Percentiles rank a stretch among this genome's conserved stretches.
phyloP scores from a whole-genome alignment of 148 eudicot genomes.

The Rhododendron kiyosumense region DNA sequence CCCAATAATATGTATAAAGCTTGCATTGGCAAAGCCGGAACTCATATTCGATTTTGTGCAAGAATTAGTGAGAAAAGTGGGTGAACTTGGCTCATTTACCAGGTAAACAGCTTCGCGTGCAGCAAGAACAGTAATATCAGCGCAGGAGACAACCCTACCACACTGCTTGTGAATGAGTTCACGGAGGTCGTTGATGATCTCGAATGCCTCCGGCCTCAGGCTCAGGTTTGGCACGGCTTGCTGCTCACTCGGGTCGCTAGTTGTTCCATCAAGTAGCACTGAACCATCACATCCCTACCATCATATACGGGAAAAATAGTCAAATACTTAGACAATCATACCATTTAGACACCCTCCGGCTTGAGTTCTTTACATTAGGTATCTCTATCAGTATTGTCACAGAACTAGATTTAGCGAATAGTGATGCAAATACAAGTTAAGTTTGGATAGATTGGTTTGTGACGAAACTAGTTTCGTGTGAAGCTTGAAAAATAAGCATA shows the following conservation, averaged over 20 bases:
- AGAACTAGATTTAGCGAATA: too few species aligned
- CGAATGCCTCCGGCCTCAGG: slow-evolving; percentile 29
- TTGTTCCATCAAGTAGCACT: slow-evolving; percentile 40
- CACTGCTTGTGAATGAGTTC: slow-evolving; percentile 28
- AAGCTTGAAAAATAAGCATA: not conserved
- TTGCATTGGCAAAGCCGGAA: not conserved
- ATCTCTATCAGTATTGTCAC: too few species aligned
- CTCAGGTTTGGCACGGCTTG: slow-evolving; percentile 34
- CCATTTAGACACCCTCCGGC: not conserved
- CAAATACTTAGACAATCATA: not conserved
- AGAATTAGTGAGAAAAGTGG: not conserved
- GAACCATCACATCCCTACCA: slow-evolving; percentile 54
- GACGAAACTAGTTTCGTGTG: not conserved
- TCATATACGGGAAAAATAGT: not conserved
- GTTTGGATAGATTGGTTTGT: not conserved
- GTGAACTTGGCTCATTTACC: slow-evolving; percentile 3
- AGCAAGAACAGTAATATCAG: slow-evolving; percentile 47
- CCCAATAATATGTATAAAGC: not conserved
- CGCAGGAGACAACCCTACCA: slow-evolving; percentile 40
- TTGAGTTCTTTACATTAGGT: too few species aligned
- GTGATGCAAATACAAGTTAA: not conserved
- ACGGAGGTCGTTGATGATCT: slow-evolving; percentile 33
- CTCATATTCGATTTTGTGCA: not conserved
- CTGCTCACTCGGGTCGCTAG: slow-evolving; percentile 34
- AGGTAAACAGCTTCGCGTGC: slow-evolving; percentile 43